These are phyloP conservation scores for Paramecium primaurelia DNA, from an alignment of 73 alveolate species.

Conservation along the genomic window DNA sequence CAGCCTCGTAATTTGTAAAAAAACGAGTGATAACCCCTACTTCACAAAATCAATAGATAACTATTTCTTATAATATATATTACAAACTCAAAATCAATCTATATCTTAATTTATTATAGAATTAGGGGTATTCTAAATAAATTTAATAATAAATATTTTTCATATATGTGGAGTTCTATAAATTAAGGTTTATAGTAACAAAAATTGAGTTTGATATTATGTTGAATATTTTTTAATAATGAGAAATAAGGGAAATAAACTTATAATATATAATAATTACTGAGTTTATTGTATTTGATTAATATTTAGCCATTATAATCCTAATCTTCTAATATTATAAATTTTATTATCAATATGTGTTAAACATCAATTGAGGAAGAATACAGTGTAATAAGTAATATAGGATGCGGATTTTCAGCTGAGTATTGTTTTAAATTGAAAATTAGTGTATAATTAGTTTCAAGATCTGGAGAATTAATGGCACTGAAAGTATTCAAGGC, in stretches of 20 bases:
- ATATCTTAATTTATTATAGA: not conserved
- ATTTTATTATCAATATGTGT: conserved; percentile 5
- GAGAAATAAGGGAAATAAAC: not conserved
- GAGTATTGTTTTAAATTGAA: not conserved
- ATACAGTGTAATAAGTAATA: not conserved
- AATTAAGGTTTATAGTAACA: too few relatives aligned
- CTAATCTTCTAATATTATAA: not conserved
- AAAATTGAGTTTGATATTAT: not conserved
- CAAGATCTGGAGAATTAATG: conserved; percentile 8
- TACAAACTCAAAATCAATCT: not conserved
- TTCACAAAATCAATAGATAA: not conserved
- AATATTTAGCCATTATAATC: not conserved
- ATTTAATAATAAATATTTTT: not conserved
- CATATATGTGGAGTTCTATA: not conserved
- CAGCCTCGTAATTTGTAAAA: conserved; percentile 30
- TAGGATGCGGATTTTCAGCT: conserved; percentile 19
- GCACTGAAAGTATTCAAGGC: conserved; percentile 31
- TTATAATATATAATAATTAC: not conserved
- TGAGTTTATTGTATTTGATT: not conserved
- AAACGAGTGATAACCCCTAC: conserved; percentile 50
- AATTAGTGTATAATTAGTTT: conserved; percentile 28
- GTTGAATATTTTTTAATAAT: not conserved
- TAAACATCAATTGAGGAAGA: not conserved
- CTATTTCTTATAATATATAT: not conserved
- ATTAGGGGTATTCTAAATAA: not conserved